Base-by-base conservation (phyloP, 164 flowering plant genomes). In the Macadamia integrifolia region DNA sequence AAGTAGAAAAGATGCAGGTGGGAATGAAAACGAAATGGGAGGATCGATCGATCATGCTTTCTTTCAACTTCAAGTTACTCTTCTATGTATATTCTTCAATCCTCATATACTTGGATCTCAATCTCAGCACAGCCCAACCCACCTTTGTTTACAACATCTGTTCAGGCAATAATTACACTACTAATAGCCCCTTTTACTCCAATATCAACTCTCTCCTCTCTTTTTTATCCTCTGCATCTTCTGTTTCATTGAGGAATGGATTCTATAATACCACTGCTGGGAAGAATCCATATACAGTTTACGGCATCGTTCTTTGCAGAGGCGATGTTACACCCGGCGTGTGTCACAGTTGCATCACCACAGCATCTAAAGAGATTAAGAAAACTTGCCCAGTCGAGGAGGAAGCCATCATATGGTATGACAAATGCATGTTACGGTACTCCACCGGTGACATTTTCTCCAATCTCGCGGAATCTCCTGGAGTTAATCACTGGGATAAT, bases 371-470 rank as follows among this genome's bases (percentile, higher is more conserved):
- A 5, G 58, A 65, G 2, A 32, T 76, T 43, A 32, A 11, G 10
- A 0, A 32, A 30, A 9, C 43, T n/a, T 60, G 62, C 17, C 62
- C 42, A 60, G 9, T 3, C 44, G 14, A 35, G 10, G 14, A 60
- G 14, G 9, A 60, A 42, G 43, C 78, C 0, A 62, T 80, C 14
- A 14, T 59, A 9, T 74, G 69, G 66, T 78, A 69, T 60, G 78
- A 77, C 3, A 48, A 60, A 12, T 83, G 86, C 44, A 64, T 72
- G 78, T 9, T 83, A 6, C 74, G 76, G 6, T 60, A 60, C 62
- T 60, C 62, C 0, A 32, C 31, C 32, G 8, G 15, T 11, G 13
- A 17, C n/a, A 30, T 3, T 6, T 60, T 60, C 62, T 32, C 62
- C 42, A 32, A 4, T 31, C 1, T 31, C 6, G 17, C 31, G 31